phyloP scores from a whole-genome alignment of 805 yeast species.

The Metschnikowia bowlesiae region DNA sequence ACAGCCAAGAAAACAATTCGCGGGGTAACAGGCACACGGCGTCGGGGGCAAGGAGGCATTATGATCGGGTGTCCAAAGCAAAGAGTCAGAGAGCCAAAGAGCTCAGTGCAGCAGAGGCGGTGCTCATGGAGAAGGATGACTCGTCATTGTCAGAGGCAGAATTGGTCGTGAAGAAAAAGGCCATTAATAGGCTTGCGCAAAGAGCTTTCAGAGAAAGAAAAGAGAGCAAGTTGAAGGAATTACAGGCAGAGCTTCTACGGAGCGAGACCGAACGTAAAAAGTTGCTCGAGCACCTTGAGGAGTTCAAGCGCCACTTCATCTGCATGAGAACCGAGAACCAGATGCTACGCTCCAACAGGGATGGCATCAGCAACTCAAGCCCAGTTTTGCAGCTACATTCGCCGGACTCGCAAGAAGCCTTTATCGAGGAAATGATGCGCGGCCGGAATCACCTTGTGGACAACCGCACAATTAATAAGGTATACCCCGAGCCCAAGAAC shows the following conservation, averaged over 20 bases:
- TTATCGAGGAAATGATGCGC: constrained; percentile 26
- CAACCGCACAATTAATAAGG: constrained; percentile 20
- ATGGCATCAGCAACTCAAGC: neutral
- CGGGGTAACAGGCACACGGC: neutral
- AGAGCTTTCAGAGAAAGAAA: constrained; percentile 81
- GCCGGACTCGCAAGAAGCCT: constrained; percentile 33
- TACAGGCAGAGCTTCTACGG: constrained; percentile 53
- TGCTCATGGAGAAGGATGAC: constrained; percentile 34
- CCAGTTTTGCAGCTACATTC: constrained; percentile 24
- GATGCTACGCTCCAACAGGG: constrained; percentile 32
- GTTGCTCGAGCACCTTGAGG: constrained; percentile 46
- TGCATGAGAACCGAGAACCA: constrained; percentile 61
- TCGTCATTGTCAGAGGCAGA: constrained; percentile 37
- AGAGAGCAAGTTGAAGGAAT: constrained; percentile 64
- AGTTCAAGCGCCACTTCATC: constrained; percentile 49
- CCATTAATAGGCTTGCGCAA: constrained; percentile 84
- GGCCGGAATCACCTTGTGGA: constrained; percentile 22
- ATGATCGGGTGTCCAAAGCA: neutral
- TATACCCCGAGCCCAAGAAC: constrained; percentile 33
- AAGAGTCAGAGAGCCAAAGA: constrained; percentile 6
- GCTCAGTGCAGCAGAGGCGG: constrained; percentile 32
- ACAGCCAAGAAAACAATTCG: no score
- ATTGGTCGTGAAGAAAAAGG: constrained; percentile 55
- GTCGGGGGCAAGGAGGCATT: neutral
- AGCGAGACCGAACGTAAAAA: constrained; percentile 53